Percentiles rank a stretch among this genome's conserved stretches.
Evolutionary conservation across 345 rosid species (phyloP).

Genomic region (Populus ilicifolia): DNA sequence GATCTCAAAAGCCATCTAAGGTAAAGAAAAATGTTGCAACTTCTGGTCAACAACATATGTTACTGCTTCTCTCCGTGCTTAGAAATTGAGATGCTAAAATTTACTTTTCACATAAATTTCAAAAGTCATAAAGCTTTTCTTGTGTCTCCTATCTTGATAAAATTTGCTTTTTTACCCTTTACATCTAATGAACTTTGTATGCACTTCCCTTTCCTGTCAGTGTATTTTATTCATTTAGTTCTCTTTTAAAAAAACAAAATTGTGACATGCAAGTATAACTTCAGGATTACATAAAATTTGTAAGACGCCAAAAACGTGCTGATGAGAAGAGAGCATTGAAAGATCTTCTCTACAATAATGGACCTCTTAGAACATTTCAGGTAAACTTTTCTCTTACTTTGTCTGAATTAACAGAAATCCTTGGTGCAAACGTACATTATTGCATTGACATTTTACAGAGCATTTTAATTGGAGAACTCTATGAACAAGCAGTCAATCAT

Average conservation of each 20-base stretch:
- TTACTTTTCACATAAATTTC: not conserved
- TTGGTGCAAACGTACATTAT: not conserved
- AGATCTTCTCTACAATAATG: conserved; percentile 35
- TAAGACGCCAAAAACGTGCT: conserved; percentile 52
- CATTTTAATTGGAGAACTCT: too few relatives aligned
- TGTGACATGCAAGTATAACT: conserved; percentile 16
- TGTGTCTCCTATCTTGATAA: too few relatives aligned
- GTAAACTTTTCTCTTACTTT: conserved; percentile 23
- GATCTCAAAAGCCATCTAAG: conserved; percentile 41
- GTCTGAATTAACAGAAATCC: not conserved
- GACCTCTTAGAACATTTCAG: conserved; percentile 30
- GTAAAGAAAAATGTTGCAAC: conserved; percentile 10
- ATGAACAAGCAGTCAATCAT: not conserved
- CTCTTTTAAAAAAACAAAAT: not conserved
- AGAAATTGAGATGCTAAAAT: not conserved
- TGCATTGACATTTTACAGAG: not conserved
- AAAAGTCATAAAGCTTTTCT: not conserved
- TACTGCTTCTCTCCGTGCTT: not conserved
- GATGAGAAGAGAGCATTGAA: conserved; percentile 54
- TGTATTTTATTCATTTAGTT: not conserved
- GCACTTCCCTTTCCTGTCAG: not conserved
- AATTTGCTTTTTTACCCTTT: too few relatives aligned
- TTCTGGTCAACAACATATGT: not conserved
- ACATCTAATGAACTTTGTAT: too few relatives aligned
- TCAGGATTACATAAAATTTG: conserved; percentile 44